Percentiles rank a stretch among this genome's conserved stretches.
Conservation (phyloP, 1,284 basidiomycete species). For the Apiotrichum veenhuisii region DNA sequence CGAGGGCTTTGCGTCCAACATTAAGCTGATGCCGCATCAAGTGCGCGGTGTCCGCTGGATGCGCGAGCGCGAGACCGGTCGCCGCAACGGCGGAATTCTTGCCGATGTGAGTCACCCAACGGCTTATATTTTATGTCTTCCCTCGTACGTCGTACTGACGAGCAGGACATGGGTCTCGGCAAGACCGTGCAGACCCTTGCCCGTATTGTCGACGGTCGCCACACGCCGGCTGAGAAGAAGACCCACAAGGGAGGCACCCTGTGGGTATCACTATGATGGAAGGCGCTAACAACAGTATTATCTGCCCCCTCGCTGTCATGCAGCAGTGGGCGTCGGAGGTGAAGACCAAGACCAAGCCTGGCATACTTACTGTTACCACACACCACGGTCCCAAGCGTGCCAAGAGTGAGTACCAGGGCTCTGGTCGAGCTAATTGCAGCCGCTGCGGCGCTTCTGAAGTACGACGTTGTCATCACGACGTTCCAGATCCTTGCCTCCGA, state of each 20-base stretch:
- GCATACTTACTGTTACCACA: slow-evolving; percentile 64
- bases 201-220: slow-evolving; percentile 71
- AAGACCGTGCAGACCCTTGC: slow-evolving; percentile 91
- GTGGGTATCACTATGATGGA: slow-evolving; percentile 53
- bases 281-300: slow-evolving; percentile 55
- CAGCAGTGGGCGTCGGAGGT: slow-evolving; percentile 89
- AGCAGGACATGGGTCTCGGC: slow-evolving; percentile 60
- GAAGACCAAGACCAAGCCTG: slow-evolving; percentile 64
- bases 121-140: background rate
- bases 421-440: slow-evolving; percentile 52
- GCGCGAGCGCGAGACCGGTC: slow-evolving; percentile 72
- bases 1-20: slow-evolving; percentile 65
- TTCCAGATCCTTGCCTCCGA: slow-evolving; percentile 77
- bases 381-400: slow-evolving; percentile 76
- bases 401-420: slow-evolving; percentile 54
- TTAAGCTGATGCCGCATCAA: slow-evolving; percentile 79
- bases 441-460: slow-evolving; percentile 58
- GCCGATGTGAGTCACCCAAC: slow-evolving; percentile 67
- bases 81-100: slow-evolving; percentile 78
- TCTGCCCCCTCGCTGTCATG: slow-evolving; percentile 79
- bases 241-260: slow-evolving; percentile 64
- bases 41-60: slow-evolving; percentile 80
- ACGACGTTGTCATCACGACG: slow-evolving; percentile 76
- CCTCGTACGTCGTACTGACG: slow-evolving; percentile 6
- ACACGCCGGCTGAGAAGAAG: slow-evolving; percentile 64